Percentiles rank a stretch among this genome's conserved stretches.
These are phyloP conservation scores for Begonia masoniana DNA, from an alignment of 306 rosid genomes.

Conservation along the genomic window DNA sequence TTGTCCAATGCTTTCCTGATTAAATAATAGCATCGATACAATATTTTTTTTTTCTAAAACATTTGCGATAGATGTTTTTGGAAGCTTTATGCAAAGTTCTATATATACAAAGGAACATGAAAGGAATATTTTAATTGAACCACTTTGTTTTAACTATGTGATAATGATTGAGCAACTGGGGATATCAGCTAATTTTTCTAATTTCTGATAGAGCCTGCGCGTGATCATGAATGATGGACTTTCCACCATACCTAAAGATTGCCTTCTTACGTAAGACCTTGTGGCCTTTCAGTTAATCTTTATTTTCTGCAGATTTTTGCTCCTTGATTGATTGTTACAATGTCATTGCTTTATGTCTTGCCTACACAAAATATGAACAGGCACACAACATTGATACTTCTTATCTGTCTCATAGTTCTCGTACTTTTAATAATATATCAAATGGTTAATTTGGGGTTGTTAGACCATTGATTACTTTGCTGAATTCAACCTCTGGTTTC, in stretches of 20 bases:
- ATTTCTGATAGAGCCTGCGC: slow-evolving; percentile 48
- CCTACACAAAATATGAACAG: too few relatives aligned
- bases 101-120: background rate
- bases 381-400: too few relatives aligned
- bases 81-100: too few relatives aligned
- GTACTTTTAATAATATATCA: too few relatives aligned
- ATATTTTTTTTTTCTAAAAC: too few relatives aligned
- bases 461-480: too few relatives aligned
- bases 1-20: too few relatives aligned
- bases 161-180: background rate
- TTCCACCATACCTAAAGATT: slow-evolving; percentile 63
- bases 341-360: background rate
- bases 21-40: too few relatives aligned
- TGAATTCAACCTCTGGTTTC: background rate
- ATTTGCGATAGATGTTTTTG: too few relatives aligned
- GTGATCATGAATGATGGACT: slow-evolving; percentile 94
- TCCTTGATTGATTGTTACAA: background rate
- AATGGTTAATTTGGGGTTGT: too few relatives aligned
- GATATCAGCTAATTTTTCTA: background rate
- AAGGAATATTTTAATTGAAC: background rate
- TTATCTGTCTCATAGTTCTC: too few relatives aligned
- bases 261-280: slow-evolving; percentile 77
- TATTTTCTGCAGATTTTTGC: background rate
- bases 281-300: too few relatives aligned
- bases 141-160: background rate